A percentile compares a stretch with the other conserved stretches of the same genome.
Evolutionary conservation across 305 asterid species (phyloP).

Genomic region (Nicotiana rustica): DNA sequence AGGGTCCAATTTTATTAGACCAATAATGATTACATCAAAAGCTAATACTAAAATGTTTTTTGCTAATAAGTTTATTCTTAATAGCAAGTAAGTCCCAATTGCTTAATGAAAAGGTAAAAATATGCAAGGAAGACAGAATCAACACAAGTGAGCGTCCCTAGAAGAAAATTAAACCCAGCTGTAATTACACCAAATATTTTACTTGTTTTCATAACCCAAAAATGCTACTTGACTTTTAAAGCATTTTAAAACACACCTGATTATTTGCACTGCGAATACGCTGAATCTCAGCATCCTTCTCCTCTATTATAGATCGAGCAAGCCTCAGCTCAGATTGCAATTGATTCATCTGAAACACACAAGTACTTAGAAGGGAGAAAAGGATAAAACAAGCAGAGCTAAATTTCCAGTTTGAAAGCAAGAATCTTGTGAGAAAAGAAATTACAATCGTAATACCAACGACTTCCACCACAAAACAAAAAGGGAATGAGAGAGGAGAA

Average conservation of each 20-base stretch:
- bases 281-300: constrained; percentile 88
- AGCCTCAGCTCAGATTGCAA: constrained; percentile 91
- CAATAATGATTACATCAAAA: constrained; percentile 13
- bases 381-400: neutral
- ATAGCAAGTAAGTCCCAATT: neutral
- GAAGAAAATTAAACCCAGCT: constrained; percentile 7
- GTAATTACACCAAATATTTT: neutral
- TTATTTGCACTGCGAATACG: constrained; percentile 75
- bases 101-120: neutral
- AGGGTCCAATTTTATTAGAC: neutral
- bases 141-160: neutral
- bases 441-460: neutral
- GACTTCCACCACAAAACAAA: neutral
- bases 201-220: neutral
- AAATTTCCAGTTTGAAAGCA: neutral
- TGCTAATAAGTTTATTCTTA: neutral
- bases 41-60: neutral
- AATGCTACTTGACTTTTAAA: neutral
- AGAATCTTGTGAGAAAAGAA: constrained; percentile 19
- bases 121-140: neutral
- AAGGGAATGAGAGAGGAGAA: neutral
- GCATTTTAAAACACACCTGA: constrained; percentile 60
- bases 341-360: constrained; percentile 82
- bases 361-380: neutral
- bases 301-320: constrained; percentile 92